Base-by-base conservation (phyloP, 306 rosid genomes). In the Lathyrus sativus region DNA sequence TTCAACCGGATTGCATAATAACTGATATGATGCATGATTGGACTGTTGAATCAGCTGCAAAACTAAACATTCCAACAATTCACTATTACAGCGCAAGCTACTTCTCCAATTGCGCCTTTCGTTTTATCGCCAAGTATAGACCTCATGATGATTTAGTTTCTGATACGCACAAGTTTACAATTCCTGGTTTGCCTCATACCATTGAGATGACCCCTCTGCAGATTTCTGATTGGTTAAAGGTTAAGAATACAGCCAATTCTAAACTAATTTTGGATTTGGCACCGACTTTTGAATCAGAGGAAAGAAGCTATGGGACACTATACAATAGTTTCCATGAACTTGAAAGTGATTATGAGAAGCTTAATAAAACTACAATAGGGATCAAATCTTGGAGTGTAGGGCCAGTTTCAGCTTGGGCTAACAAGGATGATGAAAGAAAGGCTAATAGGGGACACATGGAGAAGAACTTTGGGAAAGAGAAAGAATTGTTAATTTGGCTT, bases 1-100 rank as follows among this genome's bases (percentile, higher is more conserved):
- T 77, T 2, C 56, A 71, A 35, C 73, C 81, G 0, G 73, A 77
- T 71, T 77, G 76, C 39, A 0, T 77, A 5, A 63, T 77, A 15
- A 35, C 81, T 45, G 81, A 71, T 13, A 26, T 64, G 73, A 31
- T 57, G 2, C 28, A 45, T 71, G 62, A 56, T 35, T 77, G 81
- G 81, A 71, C 81, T 14, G 76, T 71, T 28, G 76, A 77, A 3
- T 64, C 76, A 1, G 81, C 81, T 11, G 57, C 62, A 14, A 64
- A 65, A 46, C 63, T 77, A 5, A 62, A 56, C 13, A 71, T 77
- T 46, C 81, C 76, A 37, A 71, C 76, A 73, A n/a, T 77, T 12
- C 39, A 13, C 60, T 76, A 11, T 54, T 51, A 62, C 71, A 76
- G 75, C 51, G 19, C 80, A 18, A 70, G 80, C 67, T 76, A 33